A percentile compares a stretch with the other conserved stretches of the same genome.
Conservation (phyloP, 2,329 filamentous ascomycete genomes). For the Colletotrichum camelliae region DNA sequence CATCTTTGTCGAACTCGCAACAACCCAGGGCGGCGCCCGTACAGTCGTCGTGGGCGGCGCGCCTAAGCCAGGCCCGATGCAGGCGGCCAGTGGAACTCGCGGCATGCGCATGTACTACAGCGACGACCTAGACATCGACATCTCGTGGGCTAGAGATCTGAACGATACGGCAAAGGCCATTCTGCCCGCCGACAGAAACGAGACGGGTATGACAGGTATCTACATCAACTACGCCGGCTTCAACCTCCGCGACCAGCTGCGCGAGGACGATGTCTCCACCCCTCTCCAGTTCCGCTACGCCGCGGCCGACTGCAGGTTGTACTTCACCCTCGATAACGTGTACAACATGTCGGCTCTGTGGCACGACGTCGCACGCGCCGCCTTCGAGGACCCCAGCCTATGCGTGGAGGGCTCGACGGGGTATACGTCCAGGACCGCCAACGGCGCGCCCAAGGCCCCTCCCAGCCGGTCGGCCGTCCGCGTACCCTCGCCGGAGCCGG, state of each 20-base stretch:
- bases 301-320: conserved; percentile 62
- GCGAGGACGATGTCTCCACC: conserved; percentile 25
- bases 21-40: conserved; percentile 55
- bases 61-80: conserved; percentile 54
- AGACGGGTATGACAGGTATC: not conserved
- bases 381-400: not conserved
- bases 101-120: conserved; percentile 47
- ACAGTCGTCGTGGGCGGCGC: conserved; percentile 65
- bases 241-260: conserved; percentile 8
- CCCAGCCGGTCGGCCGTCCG: not conserved
- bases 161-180: not conserved
- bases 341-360: conserved; percentile 56
- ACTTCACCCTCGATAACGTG: conserved; percentile 58
- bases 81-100: conserved; percentile 62
- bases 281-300: conserved; percentile 65
- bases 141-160: not conserved
- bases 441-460: not conserved
- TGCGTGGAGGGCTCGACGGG: conserved; percentile 10
- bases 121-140: conserved; percentile 20
- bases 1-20: conserved; percentile 62
- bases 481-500: not conserved
- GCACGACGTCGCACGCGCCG: conserved; percentile 42
- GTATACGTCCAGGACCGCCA: not conserved
- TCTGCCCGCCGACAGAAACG: not conserved
- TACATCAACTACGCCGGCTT: conserved; percentile 4